These are phyloP conservation scores for Globisporangium okanoganense DNA, from an alignment of 352 stramenopile genomes.

Conservation along the genomic window DNA sequence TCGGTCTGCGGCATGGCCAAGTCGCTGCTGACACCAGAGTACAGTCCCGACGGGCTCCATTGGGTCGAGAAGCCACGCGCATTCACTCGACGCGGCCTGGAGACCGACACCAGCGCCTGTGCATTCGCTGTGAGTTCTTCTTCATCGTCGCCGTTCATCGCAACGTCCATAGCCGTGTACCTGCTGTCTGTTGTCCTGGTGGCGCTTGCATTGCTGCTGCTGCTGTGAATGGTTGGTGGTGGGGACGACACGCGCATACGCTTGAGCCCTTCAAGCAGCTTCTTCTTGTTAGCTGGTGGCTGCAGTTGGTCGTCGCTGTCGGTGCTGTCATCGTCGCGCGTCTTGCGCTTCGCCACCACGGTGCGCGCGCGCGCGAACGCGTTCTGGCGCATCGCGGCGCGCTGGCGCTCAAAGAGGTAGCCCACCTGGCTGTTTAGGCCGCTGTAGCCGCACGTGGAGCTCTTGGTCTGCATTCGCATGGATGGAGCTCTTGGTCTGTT, in stretches of 20 bases:
- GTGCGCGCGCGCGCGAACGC: slow-evolving; percentile 38
- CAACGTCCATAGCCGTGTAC: too few relatives aligned
- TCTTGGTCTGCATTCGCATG: slow-evolving; percentile 15
- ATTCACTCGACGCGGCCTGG: background rate
- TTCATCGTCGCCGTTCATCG: slow-evolving; percentile 10
- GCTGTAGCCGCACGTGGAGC: slow-evolving; percentile 33
- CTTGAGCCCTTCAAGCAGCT: slow-evolving; percentile 62
- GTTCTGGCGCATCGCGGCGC: slow-evolving; percentile 38
- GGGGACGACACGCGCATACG: slow-evolving; percentile 65
- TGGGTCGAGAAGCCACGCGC: background rate
- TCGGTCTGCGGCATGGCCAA: slow-evolving; percentile 18
- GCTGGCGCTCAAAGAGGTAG: slow-evolving; percentile 40
- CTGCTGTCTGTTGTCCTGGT: too few relatives aligned
- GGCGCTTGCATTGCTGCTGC: slow-evolving; percentile 13
- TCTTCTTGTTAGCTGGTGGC: slow-evolving; percentile 18
- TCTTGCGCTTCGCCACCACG: slow-evolving; percentile 37
- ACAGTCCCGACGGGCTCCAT: slow-evolving; percentile 5
- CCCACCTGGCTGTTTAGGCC: slow-evolving; percentile 31
- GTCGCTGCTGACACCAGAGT: slow-evolving; percentile 3
- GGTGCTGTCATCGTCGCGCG: slow-evolving; percentile 15
- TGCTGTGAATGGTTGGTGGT: slow-evolving; percentile 14
- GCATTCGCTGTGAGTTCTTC: background rate
- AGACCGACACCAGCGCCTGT: slow-evolving; percentile 1
- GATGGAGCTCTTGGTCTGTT: background rate
- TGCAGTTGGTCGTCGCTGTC: slow-evolving; percentile 15